Conservation (phyloP, 1,284 basidiomycete genomes). For the Cutaneotrichosporon sp. region DNA sequence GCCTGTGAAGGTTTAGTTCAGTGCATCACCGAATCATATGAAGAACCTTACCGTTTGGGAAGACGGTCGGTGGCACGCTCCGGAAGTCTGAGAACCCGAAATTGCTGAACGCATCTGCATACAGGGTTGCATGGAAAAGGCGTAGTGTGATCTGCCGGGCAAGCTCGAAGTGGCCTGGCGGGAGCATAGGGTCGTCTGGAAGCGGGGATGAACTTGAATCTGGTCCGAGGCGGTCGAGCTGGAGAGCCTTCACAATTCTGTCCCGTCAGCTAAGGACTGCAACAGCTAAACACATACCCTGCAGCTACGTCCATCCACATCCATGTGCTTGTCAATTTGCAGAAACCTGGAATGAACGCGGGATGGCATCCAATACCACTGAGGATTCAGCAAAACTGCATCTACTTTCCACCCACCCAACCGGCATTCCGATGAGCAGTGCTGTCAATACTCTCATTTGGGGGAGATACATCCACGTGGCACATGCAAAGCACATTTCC, state of each 20-base stretch:
- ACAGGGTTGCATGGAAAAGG: neutral
- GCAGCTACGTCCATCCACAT: constrained; percentile 1
- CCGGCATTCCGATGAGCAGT: neutral
- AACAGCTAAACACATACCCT: neutral
- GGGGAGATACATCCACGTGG: neutral
- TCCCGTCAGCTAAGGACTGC: neutral
- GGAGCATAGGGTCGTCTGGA: neutral
- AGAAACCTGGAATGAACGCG: neutral
- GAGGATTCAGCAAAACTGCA: neutral
- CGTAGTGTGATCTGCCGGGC: neutral
- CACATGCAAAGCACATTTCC: neutral
- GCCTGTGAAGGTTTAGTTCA: neutral
- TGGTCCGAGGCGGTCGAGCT: neutral
- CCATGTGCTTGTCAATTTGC: neutral
- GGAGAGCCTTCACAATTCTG: neutral
- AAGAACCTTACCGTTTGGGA: neutral
- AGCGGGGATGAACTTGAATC: neutral
- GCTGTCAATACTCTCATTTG: neutral
- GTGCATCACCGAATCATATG: too few species aligned
- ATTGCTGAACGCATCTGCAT: neutral
- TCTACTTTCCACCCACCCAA: neutral
- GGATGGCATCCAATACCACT: neutral
- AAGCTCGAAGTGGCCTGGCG: neutral
- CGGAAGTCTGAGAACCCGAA: neutral
- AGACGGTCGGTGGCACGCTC: neutral